A percentile compares a stretch with the other conserved stretches of the same genome.
Evolutionary conservation across 2,329 filamentous ascomycete genomes (phyloP).

Genomic region (Arthroderma sp.): DNA sequence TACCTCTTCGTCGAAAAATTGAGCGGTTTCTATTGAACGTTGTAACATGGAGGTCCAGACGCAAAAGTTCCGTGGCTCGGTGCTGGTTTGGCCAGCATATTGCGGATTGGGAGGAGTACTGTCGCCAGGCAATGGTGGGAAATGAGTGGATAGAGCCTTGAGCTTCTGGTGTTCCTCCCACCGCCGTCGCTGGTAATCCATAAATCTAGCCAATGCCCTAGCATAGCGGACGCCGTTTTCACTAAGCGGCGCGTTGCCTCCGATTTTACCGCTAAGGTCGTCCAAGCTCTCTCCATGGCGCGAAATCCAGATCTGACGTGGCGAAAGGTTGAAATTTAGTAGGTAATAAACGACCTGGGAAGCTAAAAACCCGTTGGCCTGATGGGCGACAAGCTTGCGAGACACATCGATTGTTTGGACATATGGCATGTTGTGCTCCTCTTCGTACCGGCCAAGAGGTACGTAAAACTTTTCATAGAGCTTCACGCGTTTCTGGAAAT

Average conservation of each 20-base stretch:
- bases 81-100: conserved; percentile 33
- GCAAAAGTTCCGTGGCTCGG: conserved; percentile 74
- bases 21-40: conserved; percentile 73
- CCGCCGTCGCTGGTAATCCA: conserved; percentile 62
- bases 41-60: conserved; percentile 98
- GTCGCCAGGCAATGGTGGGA: conserved; percentile 83
- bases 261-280: conserved; percentile 76
- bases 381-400: conserved; percentile 80
- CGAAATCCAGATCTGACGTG: conserved; percentile 96
- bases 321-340: conserved; percentile 90
- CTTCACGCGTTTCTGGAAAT: conserved; percentile 84
- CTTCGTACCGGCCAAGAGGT: conserved; percentile 79
- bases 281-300: conserved; percentile 84
- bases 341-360: conserved; percentile 89
- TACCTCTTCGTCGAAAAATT: conserved; percentile 88
- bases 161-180: conserved; percentile 76
- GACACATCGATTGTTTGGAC: conserved; percentile 98
- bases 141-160: conserved; percentile 62
- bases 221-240: conserved; percentile 70
- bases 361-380: conserved; percentile 81
- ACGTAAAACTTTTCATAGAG: conserved; percentile 93
- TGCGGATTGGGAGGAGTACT: conserved; percentile 92
- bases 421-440: conserved; percentile 80
- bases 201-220: conserved; percentile 66
- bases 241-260: conserved; percentile 76